Evolutionary conservation across 345 rosid genomes (phyloP).

Genomic region (Brassica carinata): DNA sequence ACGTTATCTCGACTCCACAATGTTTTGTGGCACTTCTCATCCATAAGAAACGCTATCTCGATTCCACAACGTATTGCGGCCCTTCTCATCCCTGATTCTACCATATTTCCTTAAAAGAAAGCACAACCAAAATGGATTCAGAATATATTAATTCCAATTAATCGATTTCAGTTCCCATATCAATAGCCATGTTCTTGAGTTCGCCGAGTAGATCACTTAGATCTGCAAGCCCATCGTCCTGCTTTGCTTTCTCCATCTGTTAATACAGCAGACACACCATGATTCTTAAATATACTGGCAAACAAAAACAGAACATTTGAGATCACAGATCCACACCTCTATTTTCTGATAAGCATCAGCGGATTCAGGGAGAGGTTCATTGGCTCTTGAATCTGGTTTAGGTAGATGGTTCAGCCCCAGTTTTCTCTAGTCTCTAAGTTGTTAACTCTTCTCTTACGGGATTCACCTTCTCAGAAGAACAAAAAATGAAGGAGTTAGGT

Average conservation of each 20-base stretch:
- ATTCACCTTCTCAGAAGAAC: too few relatives aligned
- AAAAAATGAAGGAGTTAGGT: too few relatives aligned
- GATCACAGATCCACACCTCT: conserved; percentile 53
- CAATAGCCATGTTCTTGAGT: conserved; percentile 79
- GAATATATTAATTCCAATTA: too few relatives aligned
- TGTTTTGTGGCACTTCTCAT: too few relatives aligned
- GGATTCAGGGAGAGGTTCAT: conserved; percentile 48
- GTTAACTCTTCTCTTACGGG: conserved; percentile 51
- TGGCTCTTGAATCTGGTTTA: conserved; percentile 43
- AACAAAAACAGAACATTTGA: background rate
- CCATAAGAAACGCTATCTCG: too few relatives aligned
- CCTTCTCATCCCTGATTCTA: too few relatives aligned
- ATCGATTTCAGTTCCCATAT: conserved; percentile 82
- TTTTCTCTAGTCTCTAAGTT: conserved; percentile 71
- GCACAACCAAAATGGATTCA: too few relatives aligned
- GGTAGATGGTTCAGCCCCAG: conserved; percentile 61
- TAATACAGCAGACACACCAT: background rate
- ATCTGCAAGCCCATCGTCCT: conserved; percentile 79
- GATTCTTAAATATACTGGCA: background rate
- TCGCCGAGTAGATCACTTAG: conserved; percentile 74
- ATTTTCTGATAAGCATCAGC: conserved; percentile 68
- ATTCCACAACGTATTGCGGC: too few relatives aligned
- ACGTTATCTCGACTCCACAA: too few relatives aligned
- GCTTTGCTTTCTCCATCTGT: conserved; percentile 80
- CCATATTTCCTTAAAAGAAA: too few relatives aligned